A percentile compares a stretch with the other conserved stretches of the same genome.
Evolutionary conservation across 1,139 yeast species (phyloP).

Genomic region (Lodderomyces margitis): DNA sequence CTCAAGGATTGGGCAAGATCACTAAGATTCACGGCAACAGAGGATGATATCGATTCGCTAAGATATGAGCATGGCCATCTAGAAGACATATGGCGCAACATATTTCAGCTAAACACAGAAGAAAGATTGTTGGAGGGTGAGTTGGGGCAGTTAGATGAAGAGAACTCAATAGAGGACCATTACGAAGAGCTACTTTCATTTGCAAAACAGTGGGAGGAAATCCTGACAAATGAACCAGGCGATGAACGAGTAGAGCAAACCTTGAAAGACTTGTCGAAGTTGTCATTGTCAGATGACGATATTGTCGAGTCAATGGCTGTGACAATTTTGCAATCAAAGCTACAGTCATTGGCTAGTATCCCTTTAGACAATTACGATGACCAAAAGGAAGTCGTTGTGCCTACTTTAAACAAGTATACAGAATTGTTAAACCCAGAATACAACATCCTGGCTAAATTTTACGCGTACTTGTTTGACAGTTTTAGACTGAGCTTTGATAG

Average conservation of each 20-base stretch:
- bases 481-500: not conserved
- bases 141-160: not conserved
- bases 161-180: not conserved
- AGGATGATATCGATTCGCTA: not conserved
- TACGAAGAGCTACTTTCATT: not conserved
- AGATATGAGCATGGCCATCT: not conserved
- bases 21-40: not conserved
- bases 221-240: not conserved
- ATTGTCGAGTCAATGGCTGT: constrained; percentile 6
- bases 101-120: not conserved
- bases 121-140: constrained; percentile 1
- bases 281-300: not conserved
- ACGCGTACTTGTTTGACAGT: not conserved
- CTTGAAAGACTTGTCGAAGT: constrained; percentile 2
- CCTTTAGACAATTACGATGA: constrained; percentile 3
- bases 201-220: not conserved
- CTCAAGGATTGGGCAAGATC: not conserved
- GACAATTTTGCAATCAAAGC: constrained; percentile 2
- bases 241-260: not conserved
- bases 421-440: not conserved
- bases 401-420: constrained; percentile 4
- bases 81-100: not conserved
- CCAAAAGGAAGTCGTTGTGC: constrained; percentile 5
- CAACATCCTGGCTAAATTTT: not conserved
- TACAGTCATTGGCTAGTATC: not conserved